A percentile compares a stretch with the other conserved stretches of the same genome.
These are phyloP conservation scores for Dioscorea cayenensis DNA, from an alignment of 116 monocot genomes.

Conservation along the genomic window DNA sequence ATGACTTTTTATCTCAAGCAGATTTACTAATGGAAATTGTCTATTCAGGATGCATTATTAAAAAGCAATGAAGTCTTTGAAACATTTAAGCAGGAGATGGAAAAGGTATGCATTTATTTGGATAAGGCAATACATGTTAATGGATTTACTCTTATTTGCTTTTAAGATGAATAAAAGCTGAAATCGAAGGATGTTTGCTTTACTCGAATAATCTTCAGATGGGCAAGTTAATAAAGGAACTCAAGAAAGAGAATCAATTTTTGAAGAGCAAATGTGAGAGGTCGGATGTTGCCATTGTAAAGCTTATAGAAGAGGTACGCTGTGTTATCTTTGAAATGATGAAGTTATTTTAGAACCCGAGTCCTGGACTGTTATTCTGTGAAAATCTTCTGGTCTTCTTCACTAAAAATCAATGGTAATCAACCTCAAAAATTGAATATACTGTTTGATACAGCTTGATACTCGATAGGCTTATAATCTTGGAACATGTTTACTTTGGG, in stretches of 20 bases:
- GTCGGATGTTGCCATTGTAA: slow-evolving; percentile 82
- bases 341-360: background rate
- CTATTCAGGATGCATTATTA: slow-evolving; percentile 29
- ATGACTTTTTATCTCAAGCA: background rate
- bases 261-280: slow-evolving; percentile 91
- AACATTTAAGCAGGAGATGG: slow-evolving; percentile 95
- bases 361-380: background rate
- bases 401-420: background rate
- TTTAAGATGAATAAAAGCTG: background rate
- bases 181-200: background rate
- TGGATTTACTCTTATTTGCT: slow-evolving; percentile 1
- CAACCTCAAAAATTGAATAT: no score
- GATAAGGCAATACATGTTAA: background rate
- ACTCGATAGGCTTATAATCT: no score
- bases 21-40: background rate
- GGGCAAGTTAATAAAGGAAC: slow-evolving; percentile 83
- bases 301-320: slow-evolving; percentile 87
- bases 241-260: slow-evolving; percentile 95
- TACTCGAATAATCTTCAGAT: slow-evolving; percentile 41
- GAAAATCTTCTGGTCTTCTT: background rate
- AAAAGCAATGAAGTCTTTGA: slow-evolving; percentile 97
- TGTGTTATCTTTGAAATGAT: background rate
- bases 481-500: no score
- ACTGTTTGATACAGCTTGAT: no score
- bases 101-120: slow-evolving; percentile 47